Evolutionary conservation across 306 rosid genomes (phyloP), one percentile per base, ranked within the genome.

Genomic region (Adenanthera pavonina): DNA sequence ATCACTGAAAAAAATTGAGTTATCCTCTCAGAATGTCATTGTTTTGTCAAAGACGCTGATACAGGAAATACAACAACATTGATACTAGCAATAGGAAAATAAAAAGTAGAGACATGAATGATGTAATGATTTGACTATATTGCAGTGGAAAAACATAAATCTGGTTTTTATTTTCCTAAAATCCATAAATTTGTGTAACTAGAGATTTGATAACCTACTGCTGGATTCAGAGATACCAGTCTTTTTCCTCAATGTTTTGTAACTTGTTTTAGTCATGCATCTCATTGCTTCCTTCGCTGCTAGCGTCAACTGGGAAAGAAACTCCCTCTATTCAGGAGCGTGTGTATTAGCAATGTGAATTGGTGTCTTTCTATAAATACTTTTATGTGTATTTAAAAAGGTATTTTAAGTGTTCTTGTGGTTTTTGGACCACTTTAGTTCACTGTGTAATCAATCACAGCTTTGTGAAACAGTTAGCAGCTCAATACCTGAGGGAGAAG

Each of bases 401-500:
- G 80, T 40, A 66, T 65, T 61, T 51, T 73, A 73, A 36, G 75
- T n/a, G 34, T 77, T 60, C 71, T 5, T 1, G 6, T 52, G 46
- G 72, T 65, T 78, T 15, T 79, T 17, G 1, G 73, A 68, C 34
- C 34, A 17, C n/a, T n/a, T 10, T 68, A 43, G 73, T 34, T 66
- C 17, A 25, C 36, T 54, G 74, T 60, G 70, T 70, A 43, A 68
- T n/a, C 53, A 62, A 75, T 56, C 77, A 47, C 72, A 44, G 69
- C 74, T 80, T 78, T 75, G 49, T 89, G 86, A 84, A 85, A 88
- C 96, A 95, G 99, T 82, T 87, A 78, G 97, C 98, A 38, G 98
- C 98, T 78, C 92, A 92, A 49, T 92, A 93, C 91, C 80, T 93
- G 84, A 90, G 87, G 77, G 91, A 95, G 91, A 93, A 95, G 88